A percentile compares a stretch with the other conserved stretches of the same genome.
These are phyloP conservation scores for Spatholobus suberectus DNA, from an alignment of 306 rosid species.

Conservation along the genomic window DNA sequence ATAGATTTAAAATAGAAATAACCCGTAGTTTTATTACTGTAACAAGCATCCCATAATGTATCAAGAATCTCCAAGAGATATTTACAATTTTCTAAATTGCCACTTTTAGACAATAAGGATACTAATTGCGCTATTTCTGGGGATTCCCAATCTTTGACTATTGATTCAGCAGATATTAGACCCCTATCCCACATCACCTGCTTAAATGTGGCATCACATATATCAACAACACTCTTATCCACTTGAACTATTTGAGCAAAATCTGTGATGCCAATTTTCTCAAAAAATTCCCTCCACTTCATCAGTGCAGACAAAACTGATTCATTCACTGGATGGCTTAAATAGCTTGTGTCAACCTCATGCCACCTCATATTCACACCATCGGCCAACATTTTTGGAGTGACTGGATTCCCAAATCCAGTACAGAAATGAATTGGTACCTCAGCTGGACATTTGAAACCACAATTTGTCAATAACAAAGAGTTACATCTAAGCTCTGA, in stretches of 20 bases:
- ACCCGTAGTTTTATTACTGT: constrained; percentile 69
- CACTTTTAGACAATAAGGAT: constrained; percentile 59
- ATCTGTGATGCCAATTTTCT: constrained; percentile 76
- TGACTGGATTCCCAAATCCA: constrained; percentile 76
- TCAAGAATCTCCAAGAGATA: constrained; percentile 81
- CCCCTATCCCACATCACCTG: constrained; percentile 62
- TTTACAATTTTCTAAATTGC: constrained; percentile 64
- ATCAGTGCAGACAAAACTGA: constrained; percentile 59
- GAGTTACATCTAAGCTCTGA: constrained; percentile 66
- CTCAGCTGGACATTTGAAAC: constrained; percentile 73
- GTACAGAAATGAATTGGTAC: constrained; percentile 79
- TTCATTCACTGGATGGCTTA: constrained; percentile 72
- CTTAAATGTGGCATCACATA: constrained; percentile 54
- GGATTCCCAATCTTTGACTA: constrained; percentile 88
- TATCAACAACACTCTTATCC: constrained; percentile 63
- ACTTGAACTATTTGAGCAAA: constrained; percentile 72
- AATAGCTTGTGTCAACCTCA: constrained; percentile 75
- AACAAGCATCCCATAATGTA: constrained; percentile 84
- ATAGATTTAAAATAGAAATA: constrained; percentile 54
- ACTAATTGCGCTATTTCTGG: constrained; percentile 70
- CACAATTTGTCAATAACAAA: constrained; percentile 73
- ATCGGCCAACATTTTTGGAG: constrained; percentile 65
- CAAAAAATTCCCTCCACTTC: constrained; percentile 89
- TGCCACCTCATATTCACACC: constrained; percentile 70
- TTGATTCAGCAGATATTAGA: constrained; percentile 63